Conservation (phyloP, 768 basidiomycete species). For the Russula abietina region DNA sequence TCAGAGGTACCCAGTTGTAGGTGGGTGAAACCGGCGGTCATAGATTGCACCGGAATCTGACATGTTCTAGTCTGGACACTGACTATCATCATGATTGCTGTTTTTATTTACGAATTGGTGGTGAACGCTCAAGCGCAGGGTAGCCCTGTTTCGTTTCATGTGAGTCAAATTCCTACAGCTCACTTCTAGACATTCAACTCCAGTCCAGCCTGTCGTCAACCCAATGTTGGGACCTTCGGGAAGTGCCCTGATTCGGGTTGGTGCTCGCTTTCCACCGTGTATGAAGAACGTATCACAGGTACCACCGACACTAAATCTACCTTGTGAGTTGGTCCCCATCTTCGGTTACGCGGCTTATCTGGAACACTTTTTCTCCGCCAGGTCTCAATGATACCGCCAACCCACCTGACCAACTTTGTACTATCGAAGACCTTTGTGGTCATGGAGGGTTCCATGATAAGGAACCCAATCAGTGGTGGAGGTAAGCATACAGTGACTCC, state of each 20-base stretch:
- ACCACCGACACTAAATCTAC: constrained; percentile 47
- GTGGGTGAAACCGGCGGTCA: constrained; percentile 38
- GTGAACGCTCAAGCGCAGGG: constrained; percentile 73
- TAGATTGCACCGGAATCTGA: constrained; percentile 3
- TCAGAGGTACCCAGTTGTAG: constrained; percentile 72
- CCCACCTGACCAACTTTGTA: constrained; percentile 61
- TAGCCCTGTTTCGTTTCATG: constrained; percentile 80
- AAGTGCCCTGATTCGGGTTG: constrained; percentile 77
- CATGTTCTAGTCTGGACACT: constrained; percentile 51
- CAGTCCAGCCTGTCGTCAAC: constrained; percentile 65
- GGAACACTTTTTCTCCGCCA: constrained; percentile 25
- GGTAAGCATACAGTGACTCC: constrained; percentile 31
- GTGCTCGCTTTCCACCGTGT: constrained; percentile 90
- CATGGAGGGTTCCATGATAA: constrained; percentile 64
- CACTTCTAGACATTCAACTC: neutral
- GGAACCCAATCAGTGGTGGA: constrained; percentile 51
- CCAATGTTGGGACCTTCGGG: constrained; percentile 88
- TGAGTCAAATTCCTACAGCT: constrained; percentile 28
- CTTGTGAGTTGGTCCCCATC: constrained; percentile 42
- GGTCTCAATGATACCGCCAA: constrained; percentile 84
- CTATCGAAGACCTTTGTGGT: constrained; percentile 79
- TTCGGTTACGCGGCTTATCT: constrained; percentile 2
- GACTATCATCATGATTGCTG: constrained; percentile 59
- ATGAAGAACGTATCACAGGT: constrained; percentile 68
- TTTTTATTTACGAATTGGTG: constrained; percentile 83